Evolutionary conservation across 1,284 basidiomycete genomes (phyloP).

Genomic region (Cutaneotrichosporon dermatis): DNA sequence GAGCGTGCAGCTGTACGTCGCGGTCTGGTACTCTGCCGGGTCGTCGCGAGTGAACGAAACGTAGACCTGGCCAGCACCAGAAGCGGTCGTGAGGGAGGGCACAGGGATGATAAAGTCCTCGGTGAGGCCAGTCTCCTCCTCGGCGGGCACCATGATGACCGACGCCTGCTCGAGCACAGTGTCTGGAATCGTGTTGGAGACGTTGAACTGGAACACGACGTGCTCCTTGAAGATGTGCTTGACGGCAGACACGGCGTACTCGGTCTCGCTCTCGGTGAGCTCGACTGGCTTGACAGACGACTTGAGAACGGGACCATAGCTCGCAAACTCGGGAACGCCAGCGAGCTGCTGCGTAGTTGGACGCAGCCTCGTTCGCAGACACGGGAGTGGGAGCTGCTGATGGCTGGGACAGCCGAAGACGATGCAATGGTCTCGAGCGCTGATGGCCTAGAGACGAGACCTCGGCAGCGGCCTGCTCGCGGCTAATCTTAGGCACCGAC

Average conservation of each 20-base stretch:
- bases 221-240: slow-evolving; percentile 97
- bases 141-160: slow-evolving; percentile 79
- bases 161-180: slow-evolving; percentile 92
- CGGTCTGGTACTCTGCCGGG: slow-evolving; percentile 71
- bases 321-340: slow-evolving; percentile 77
- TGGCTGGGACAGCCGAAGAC: slow-evolving; percentile 52
- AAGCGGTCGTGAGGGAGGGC: slow-evolving; percentile 62
- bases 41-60: slow-evolving; percentile 85
- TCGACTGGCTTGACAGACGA: slow-evolving; percentile 75
- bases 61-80: slow-evolving; percentile 78
- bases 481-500: slow-evolving; percentile 82
- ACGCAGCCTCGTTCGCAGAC: slow-evolving; percentile 75
- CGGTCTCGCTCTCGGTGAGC: slow-evolving; percentile 95
- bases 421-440: slow-evolving; percentile 69
- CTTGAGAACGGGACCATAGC: slow-evolving; percentile 82
- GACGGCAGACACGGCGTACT: slow-evolving; percentile 94
- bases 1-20: slow-evolving; percentile 87
- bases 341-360: slow-evolving; percentile 79
- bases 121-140: slow-evolving; percentile 65
- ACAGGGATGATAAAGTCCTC: slow-evolving; percentile 96
- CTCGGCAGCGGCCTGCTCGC: slow-evolving; percentile 80
- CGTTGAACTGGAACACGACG: slow-evolving; percentile 98
- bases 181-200: slow-evolving; percentile 98
- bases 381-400: slow-evolving; percentile 54
- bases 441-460: slow-evolving; percentile 69